phyloP scores from a whole-genome alignment of 2,329 filamentous ascomycete species.

The Beauveria asiatica region DNA sequence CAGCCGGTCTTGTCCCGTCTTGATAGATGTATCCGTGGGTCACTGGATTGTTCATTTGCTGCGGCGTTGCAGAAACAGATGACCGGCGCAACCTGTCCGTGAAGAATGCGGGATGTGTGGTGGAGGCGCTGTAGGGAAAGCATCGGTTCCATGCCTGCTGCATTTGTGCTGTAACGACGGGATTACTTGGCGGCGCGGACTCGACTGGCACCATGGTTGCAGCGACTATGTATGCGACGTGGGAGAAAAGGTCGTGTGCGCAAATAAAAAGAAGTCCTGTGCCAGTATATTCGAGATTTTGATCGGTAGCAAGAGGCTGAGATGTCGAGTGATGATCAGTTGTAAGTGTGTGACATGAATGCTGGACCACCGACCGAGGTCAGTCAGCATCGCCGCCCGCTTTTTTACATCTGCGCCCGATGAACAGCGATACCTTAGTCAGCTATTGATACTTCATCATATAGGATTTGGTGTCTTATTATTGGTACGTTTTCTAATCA shows the following conservation, averaged over 20 bases:
- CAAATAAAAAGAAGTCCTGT: neutral
- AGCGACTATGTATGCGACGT: neutral
- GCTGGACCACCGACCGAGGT: conserved; percentile 1
- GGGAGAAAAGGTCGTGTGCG: neutral
- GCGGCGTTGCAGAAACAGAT: conserved; percentile 28
- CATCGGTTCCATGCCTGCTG: conserved; percentile 19
- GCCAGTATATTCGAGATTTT: neutral
- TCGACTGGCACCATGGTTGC: neutral
- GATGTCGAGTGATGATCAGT: neutral
- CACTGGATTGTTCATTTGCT: conserved; percentile 36
- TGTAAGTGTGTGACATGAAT: conserved; percentile 3
- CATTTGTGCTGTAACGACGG: neutral
- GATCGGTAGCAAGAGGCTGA: neutral
- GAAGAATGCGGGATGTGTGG: conserved; percentile 69
- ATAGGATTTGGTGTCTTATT: neutral
- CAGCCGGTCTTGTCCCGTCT: conserved; percentile 27
- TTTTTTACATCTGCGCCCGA: neutral
- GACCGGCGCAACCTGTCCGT: conserved; percentile 52
- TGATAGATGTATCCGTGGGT: conserved; percentile 55
- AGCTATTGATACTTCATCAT: neutral
- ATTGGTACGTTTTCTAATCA: too few relatives aligned
- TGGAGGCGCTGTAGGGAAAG: conserved; percentile 44
- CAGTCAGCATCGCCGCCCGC: neutral
- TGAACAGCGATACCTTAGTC: neutral
- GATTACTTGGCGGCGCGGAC: neutral